Evolutionary conservation across 2,329 filamentous ascomycete genomes (phyloP), one percentile per base, ranked within the genome.

Genomic region (Ceratocystis destructans): DNA sequence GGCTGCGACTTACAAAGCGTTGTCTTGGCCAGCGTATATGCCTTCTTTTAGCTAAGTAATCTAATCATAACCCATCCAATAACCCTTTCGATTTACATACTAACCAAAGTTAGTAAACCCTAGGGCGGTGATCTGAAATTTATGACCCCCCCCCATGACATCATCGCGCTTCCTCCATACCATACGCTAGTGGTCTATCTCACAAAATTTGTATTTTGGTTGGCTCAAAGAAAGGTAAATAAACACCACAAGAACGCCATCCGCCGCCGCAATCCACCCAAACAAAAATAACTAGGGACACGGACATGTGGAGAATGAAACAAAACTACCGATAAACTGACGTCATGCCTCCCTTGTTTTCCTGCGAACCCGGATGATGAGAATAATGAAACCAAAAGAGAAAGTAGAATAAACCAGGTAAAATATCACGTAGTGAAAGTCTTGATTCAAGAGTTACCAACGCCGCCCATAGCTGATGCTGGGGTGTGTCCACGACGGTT

Each of bases 401-500:
- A 64, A 61, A 61, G 22, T 31, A 61, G n/a, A 59, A 25, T 41
- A 44, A 66, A 59, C 64, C 46, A 67, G 10, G 48, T 8, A 50
- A 59, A 15, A 64, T 31, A 53, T 45, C 12, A 28, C 59, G 5
- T 53, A 44, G 5, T 25, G 48, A 22, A 48, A 25, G 15, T 37
- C 53, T 28, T 8, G 25, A 46, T 31, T 64, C 55, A 59, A 22
- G 55, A 37, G 55, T 59, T 59, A 17, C 55, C 55, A 37, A 37
- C 22, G 17, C 25, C 50, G 44, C 64, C 64, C 41, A 74, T 77
- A 68, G 79, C 77, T 28, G 79, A 75, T 57, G 82, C 75, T 22
- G 67, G 64, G 71, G 85, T 84, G 71, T 81, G 79, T 25, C 78
- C 79, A 68, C 84, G 77, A 71, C 92, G 84, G 41, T 92, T 92